Evolutionary conservation across 768 basidiomycete genomes (phyloP), one percentile per base, ranked within the genome.

Genomic region (Baorangia bicolor): DNA sequence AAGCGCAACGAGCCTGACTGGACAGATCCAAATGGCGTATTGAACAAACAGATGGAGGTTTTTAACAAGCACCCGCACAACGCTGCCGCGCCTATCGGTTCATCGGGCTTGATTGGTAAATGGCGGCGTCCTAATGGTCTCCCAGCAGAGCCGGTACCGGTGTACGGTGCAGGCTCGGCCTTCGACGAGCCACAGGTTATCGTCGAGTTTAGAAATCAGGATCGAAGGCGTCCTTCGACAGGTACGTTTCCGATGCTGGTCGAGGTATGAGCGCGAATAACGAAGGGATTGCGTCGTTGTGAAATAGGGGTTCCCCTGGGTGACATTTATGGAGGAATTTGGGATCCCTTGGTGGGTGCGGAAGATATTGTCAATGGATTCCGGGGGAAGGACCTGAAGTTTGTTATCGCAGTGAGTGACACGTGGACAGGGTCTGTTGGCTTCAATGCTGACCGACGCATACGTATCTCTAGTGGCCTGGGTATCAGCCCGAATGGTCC

Each of bases 401-500:
- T 49, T 14, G 2, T 45, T 4, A 60, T 60, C 4, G 18, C 48
- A 5, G 59, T 61, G n/a, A 49, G 58, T 40, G 44, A 7, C 9
- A 11, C 20, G 6, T 21, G 14, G 21, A 39, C 13, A 12, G 12
- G 10, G 9, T n/a, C 12, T 4, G 7, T n/a, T 20, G 30, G 27
- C 5, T 21, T 28, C 2, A 25, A 20, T 21, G 25, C 25, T 34
- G 35, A 47, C 41, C 2, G 16, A 23, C 8, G 13, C 16, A 11
- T 41, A 1, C 34, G 21, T 27, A 21, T 39, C 8, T 43, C 34
- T 14, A 63, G 57, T 62, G 61, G 61, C 49, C 49, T 2, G 61
- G 52, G 11, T 62, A 59, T 49, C 2, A 14, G 8, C 10, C 25
- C 4, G 31, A 18, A 5, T 28, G 4, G 14, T 39, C 5, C 20